These are phyloP conservation scores for Cyclotella choctawhatcheeana DNA, from an alignment of 108 stramenopile species.

Conservation along the genomic window DNA sequence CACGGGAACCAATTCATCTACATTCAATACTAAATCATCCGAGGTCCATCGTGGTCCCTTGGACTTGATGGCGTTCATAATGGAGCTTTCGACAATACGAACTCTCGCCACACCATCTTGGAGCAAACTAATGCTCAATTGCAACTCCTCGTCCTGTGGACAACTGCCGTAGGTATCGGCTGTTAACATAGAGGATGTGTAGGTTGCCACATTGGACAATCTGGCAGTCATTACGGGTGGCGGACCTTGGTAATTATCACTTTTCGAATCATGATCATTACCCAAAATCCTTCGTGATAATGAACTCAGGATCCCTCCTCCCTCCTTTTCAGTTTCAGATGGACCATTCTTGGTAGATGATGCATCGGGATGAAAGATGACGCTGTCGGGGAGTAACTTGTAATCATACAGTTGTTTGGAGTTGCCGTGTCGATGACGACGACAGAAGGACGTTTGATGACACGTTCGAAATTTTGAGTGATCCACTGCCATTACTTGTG, in stretches of 20 bases:
- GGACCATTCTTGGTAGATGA: background rate
- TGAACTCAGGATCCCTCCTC: slow-evolving; percentile 26
- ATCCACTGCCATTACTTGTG: slow-evolving; percentile 82
- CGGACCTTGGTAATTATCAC: slow-evolving; percentile 64
- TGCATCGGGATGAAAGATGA: slow-evolving; percentile 31
- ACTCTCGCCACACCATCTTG: slow-evolving; percentile 82
- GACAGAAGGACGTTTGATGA: slow-evolving; percentile 96
- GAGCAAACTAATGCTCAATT: slow-evolving; percentile 69
- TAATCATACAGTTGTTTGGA: slow-evolving; percentile 65
- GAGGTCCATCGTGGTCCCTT: slow-evolving; percentile 72
- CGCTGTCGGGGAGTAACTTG: slow-evolving; percentile 57
- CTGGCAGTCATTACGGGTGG: slow-evolving; percentile 70
- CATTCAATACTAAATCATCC: slow-evolving; percentile 85
- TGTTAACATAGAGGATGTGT: slow-evolving; percentile 59
- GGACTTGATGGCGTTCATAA: slow-evolving; percentile 32
- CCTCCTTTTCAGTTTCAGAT: background rate
- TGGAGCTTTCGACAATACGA: slow-evolving; percentile 83
- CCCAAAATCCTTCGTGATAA: slow-evolving; percentile 31
- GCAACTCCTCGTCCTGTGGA: slow-evolving; percentile 53
- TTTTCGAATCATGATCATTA: slow-evolving; percentile 27
- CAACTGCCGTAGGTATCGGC: slow-evolving; percentile 32
- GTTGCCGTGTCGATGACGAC: slow-evolving; percentile 83
- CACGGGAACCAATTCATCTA: slow-evolving; percentile 60
- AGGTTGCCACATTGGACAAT: slow-evolving; percentile 57
- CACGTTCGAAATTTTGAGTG: slow-evolving; percentile 98